Evolutionary conservation across 306 rosid species (phyloP), one percentile per base, ranked within the genome.

Genomic region (Dryas octopetala): DNA sequence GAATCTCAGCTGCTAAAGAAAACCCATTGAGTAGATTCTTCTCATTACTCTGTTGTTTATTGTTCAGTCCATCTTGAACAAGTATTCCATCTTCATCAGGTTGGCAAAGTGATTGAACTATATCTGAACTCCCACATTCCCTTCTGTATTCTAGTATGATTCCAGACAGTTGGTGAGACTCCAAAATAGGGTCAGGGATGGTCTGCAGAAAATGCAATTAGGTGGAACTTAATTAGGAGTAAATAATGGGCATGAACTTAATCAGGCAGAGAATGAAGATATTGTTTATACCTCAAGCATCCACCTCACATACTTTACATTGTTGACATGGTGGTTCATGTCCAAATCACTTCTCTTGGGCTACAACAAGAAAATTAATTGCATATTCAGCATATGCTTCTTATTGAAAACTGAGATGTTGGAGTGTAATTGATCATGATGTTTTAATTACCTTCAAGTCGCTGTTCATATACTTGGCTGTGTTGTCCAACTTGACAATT

Each of bases 261-360:
- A 41, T 19, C 0, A 17, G 58, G 15, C 11, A 9, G 66, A 46
- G 67, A 77, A 41, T 38, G 45, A 32, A 1, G 38, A 7, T 16
- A 6, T 7, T 63, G 57, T 58, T 41, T 70, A 41, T 43, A 94
- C 98, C 97, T 91, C 97, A 59, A 91, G 86, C 98, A 94, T 94
- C 98, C 98, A 94, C 75, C 88, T 85, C 26, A 89, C 84, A 51
- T 90, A 91, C 85, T 91, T 91, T 45, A 94, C 98, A 83, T 94
- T 90, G 84, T 94, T 94, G 23, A 94, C 97, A 84, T 91, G 98
- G 15, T 85, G 85, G 85, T 94, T 91, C 98, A 94, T 91, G 91
- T 94, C 97, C 86, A 91, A 81, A 79, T 94, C 95, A 81, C 90
- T 94, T 82, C 96, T 90, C 79, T 83, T 90, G 43, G 96, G 95